These are phyloP conservation scores for Microcos paniculata DNA, from an alignment of 345 rosid genomes.

Conservation along the genomic window DNA sequence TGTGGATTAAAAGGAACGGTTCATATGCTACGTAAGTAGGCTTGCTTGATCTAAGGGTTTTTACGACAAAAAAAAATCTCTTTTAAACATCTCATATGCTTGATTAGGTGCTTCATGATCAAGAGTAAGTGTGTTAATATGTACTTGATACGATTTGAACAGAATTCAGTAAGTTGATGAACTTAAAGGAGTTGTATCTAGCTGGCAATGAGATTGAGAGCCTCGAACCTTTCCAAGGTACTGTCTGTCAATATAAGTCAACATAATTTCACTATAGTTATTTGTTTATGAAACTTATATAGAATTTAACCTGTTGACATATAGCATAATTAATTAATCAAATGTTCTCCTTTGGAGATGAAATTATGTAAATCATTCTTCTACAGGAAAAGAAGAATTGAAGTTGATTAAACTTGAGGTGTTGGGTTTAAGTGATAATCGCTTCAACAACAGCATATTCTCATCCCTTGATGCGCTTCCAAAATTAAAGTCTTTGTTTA, in stretches of 20 bases:
- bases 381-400: not conserved
- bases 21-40: not conserved
- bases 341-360: not conserved
- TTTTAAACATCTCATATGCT: not conserved
- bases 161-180: constrained; percentile 1
- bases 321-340: not conserved
- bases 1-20: not conserved
- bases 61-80: no score
- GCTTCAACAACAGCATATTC: not conserved
- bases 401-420: not conserved
- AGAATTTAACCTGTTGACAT: not conserved
- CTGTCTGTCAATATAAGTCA: not conserved
- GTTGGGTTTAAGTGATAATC: not conserved
- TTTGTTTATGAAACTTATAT: not conserved
- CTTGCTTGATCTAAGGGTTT: not conserved
- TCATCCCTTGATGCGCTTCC: not conserved
- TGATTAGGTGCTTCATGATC: not conserved
- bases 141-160: not conserved
- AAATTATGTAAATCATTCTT: not conserved
- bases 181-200: constrained; percentile 12
- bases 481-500: not conserved
- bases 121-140: not conserved
- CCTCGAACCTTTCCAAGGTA: constrained; percentile 10
- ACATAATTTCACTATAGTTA: not conserved
- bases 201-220: not conserved